phyloP scores from a whole-genome alignment of 257 asterid genomes.

The Verbena officinalis region DNA sequence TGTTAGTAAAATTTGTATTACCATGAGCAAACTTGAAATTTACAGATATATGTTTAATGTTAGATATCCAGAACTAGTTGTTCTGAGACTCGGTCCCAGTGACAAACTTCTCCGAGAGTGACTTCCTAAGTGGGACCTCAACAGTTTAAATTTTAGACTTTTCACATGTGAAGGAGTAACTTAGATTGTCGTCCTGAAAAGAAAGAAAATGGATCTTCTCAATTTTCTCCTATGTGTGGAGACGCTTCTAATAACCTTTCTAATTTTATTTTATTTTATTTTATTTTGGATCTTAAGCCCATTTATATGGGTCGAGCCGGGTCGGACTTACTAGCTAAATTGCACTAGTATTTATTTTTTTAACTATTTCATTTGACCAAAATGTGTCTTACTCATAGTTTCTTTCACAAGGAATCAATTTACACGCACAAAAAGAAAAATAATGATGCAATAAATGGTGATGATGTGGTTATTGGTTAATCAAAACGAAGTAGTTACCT shows the following conservation, averaged over 20 bases:
- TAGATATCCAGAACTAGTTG: too few species aligned
- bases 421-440: slow-evolving; percentile 7
- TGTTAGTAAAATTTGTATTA: neutral
- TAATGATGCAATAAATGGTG: neutral
- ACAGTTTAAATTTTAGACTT: neutral
- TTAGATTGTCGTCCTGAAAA: neutral
- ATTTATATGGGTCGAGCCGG: too few species aligned
- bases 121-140: neutral
- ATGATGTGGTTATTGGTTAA: slow-evolving; percentile 10
- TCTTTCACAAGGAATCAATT: slow-evolving; percentile 14
- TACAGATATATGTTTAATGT: too few species aligned
- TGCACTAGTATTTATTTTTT: neutral
- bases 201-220: neutral
- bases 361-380: neutral
- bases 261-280: neutral
- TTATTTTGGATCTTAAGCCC: neutral
- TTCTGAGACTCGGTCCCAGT: neutral
- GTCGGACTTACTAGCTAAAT: neutral
- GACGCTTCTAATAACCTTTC: slow-evolving; percentile 10
- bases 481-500: slow-evolving; percentile 52
- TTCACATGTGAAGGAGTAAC: slow-evolving; percentile 14
- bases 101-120: neutral
- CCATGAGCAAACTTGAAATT: slow-evolving; percentile 4
- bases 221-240: neutral
- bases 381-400: neutral